Percentiles rank a stretch among this genome's conserved stretches.
phyloP scores from a whole-genome alignment of 106 monocot genomes.

The Vanilla planifolia region DNA sequence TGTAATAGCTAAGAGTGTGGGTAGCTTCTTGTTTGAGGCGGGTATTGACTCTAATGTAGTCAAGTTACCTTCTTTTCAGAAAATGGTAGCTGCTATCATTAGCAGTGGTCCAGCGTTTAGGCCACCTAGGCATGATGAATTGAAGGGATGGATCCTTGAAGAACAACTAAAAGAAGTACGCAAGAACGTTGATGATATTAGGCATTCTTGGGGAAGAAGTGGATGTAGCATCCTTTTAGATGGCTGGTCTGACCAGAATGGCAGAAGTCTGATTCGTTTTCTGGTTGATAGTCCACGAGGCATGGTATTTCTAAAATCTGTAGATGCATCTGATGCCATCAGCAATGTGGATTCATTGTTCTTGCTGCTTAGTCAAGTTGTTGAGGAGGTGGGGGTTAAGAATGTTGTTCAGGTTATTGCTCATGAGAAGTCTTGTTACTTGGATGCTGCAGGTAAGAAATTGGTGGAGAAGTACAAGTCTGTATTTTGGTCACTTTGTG shows the following conservation, averaged over 20 bases:
- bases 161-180: conserved; percentile 42
- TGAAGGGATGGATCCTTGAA: conserved; percentile 65
- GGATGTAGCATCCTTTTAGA: conserved; percentile 78
- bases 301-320: conserved; percentile 60
- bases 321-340: conserved; percentile 43
- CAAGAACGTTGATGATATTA: conserved; percentile 31
- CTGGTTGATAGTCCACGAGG: conserved; percentile 49
- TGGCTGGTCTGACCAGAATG: conserved; percentile 49
- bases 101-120: conserved; percentile 27
- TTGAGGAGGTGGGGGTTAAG: conserved; percentile 53
- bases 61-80: conserved; percentile 57
- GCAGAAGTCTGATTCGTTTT: conserved; percentile 48
- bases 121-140: conserved; percentile 37
- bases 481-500: conserved; percentile 52
- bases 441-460: conserved; percentile 56
- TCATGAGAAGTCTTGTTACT: conserved; percentile 39
- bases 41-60: conserved; percentile 41
- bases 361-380: conserved; percentile 28
- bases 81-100: conserved; percentile 51
- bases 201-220: conserved; percentile 41
- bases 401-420: conserved; percentile 70
- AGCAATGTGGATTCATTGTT: conserved; percentile 47
- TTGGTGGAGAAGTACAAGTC: conserved; percentile 40
- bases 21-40: conserved; percentile 55
- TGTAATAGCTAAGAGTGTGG: conserved; percentile 33